phyloP scores from a whole-genome alignment of 2,329 filamentous ascomycete genomes.

The Phaeosphaeriaceae sp. region DNA sequence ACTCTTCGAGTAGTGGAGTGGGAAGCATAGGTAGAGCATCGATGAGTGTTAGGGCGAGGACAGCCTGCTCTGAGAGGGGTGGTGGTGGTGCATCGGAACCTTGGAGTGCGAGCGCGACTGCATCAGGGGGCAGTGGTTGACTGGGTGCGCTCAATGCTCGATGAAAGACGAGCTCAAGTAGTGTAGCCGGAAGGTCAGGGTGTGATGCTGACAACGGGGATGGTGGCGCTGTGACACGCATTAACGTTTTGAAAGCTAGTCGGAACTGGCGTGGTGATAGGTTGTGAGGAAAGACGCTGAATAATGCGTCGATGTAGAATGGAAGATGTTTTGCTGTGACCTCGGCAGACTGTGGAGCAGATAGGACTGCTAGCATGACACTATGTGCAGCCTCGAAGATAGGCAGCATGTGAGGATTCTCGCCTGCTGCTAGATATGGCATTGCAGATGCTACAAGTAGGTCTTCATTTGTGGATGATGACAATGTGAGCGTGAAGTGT shows the following conservation, averaged over 20 bases:
- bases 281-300: constrained; percentile 77
- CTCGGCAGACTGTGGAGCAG: constrained; percentile 76
- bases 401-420: constrained; percentile 63
- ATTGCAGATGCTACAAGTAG: constrained; percentile 76
- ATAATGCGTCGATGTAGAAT: constrained; percentile 82
- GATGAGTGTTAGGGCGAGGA: constrained; percentile 76
- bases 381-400: constrained; percentile 92
- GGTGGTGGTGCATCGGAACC: constrained; percentile 43
- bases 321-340: constrained; percentile 75
- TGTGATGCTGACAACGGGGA: constrained; percentile 75
- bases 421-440: constrained; percentile 71
- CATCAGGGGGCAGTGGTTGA: constrained; percentile 47
- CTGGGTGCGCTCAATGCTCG: constrained; percentile 65
- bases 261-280: constrained; percentile 87
- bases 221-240: constrained; percentile 81
- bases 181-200: constrained; percentile 77
- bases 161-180: constrained; percentile 78
- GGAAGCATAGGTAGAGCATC: constrained; percentile 79
- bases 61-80: constrained; percentile 76
- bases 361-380: constrained; percentile 78
- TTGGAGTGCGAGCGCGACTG: constrained; percentile 47
- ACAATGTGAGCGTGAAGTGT: constrained; percentile 75
- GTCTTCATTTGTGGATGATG: constrained; percentile 70
- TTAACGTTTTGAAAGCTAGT: constrained; percentile 82
- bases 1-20: constrained; percentile 74